phyloP scores from a whole-genome alignment of 176 grass and related monocot genomes.

The Paspalum vaginatum region DNA sequence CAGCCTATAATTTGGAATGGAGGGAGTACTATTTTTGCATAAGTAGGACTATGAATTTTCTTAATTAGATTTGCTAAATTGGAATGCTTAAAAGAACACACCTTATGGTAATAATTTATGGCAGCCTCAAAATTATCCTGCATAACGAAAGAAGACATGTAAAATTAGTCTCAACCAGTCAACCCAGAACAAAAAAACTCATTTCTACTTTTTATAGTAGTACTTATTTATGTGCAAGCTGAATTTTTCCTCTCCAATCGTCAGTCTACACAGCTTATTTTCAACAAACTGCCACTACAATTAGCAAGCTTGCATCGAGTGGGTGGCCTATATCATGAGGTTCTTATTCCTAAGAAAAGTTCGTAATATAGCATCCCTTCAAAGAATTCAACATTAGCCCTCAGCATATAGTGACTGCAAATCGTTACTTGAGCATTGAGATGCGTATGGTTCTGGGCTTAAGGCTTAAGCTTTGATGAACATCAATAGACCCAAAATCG shows the following conservation, averaged over 20 bases:
- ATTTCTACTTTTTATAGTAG: not conserved
- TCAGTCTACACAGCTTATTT: not conserved
- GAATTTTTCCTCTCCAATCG: conserved; percentile 1
- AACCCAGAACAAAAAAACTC: conserved; percentile 22
- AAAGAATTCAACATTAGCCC: not conserved
- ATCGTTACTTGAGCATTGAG: not conserved
- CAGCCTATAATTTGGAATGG: no score
- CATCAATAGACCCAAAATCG: conserved; percentile 18
- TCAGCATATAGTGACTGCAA: not conserved
- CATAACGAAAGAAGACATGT: conserved; percentile 39
- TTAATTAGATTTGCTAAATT: not conserved
- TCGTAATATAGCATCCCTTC: not conserved
- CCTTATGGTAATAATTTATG: conserved; percentile 95
- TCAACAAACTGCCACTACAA: conserved; percentile 12
- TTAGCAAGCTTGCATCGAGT: conserved; percentile 14
- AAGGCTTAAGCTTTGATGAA: conserved; percentile 1
- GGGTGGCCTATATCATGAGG: not conserved
- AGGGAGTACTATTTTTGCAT: not conserved
- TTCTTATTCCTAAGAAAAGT: not conserved
- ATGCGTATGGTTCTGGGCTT: not conserved
- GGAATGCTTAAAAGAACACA: conserved; percentile 37
- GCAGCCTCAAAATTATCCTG: conserved; percentile 89
- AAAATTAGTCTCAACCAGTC: conserved; percentile 21
- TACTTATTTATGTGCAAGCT: not conserved
- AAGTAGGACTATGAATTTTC: not conserved